phyloP scores from a whole-genome alignment of 2,329 filamentous ascomycete genomes.

The Fonsecaea nubica region DNA sequence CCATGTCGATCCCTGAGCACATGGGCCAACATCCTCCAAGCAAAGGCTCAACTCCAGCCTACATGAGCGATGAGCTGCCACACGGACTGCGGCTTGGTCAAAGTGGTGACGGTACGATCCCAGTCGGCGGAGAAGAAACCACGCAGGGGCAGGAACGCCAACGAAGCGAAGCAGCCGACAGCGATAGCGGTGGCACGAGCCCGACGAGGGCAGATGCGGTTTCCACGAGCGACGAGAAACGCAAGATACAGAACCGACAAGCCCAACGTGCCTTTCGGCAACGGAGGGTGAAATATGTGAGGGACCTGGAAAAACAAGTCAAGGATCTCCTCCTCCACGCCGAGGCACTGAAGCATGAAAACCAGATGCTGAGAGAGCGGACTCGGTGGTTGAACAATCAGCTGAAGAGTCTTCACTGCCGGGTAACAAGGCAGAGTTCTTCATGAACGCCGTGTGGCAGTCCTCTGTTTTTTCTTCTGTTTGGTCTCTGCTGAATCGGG shows the following conservation, averaged over 20 bases:
- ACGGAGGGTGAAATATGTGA: not conserved
- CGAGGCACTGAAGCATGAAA: not conserved
- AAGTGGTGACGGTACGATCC: not conserved
- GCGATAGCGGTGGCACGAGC: not conserved
- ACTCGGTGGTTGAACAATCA: not conserved
- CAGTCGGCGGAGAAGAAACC: not conserved
- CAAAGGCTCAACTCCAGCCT: not conserved
- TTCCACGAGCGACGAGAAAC: not conserved
- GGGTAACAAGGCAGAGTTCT: not conserved
- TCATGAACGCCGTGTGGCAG: not conserved
- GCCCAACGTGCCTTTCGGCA: not conserved
- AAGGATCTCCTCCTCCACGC: not conserved
- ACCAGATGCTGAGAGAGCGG: not conserved
- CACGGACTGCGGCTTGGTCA: not conserved
- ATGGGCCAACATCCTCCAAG: not conserved
- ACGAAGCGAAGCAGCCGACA: not conserved
- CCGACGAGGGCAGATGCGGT: not conserved
- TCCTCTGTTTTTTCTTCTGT: not conserved
- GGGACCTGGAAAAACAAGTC: not conserved
- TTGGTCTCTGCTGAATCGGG: no score
- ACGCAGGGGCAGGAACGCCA: not conserved
- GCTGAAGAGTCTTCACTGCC: not conserved
- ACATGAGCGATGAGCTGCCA: not conserved
- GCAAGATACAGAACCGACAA: conserved; percentile 1
- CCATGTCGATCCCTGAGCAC: not conserved